phyloP scores from a whole-genome alignment of 2,329 filamentous ascomycete genomes.

The Cladophialophora yegresii region DNA sequence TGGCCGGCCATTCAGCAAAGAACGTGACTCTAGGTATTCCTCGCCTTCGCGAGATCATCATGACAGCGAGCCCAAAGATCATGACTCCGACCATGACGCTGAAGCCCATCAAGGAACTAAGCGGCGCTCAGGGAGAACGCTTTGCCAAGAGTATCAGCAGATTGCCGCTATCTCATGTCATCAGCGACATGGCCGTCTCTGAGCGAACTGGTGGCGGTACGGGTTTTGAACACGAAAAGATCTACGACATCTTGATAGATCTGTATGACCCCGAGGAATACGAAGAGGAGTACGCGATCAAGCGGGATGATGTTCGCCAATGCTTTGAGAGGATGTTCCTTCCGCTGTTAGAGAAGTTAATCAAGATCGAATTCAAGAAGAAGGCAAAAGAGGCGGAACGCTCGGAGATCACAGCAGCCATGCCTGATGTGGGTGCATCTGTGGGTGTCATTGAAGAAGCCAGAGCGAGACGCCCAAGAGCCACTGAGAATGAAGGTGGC shows the following conservation, averaged over 20 bases:
- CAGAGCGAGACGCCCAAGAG: slow-evolving; percentile 48
- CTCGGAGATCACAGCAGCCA: slow-evolving; percentile 63
- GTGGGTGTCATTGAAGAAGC: slow-evolving; percentile 59
- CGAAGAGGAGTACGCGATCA: slow-evolving; percentile 79
- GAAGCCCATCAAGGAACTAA: slow-evolving; percentile 71
- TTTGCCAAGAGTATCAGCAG: slow-evolving; percentile 93
- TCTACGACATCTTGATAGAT: slow-evolving; percentile 76
- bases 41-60: slow-evolving; percentile 92
- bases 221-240: slow-evolving; percentile 71
- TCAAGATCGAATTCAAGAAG: slow-evolving; percentile 77
- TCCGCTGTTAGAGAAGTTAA: slow-evolving; percentile 67
- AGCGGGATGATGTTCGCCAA: slow-evolving; percentile 71
- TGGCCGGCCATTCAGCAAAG: slow-evolving; percentile 96
- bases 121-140: slow-evolving; percentile 66
- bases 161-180: slow-evolving; percentile 77
- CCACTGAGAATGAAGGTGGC: slow-evolving; percentile 49
- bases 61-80: slow-evolving; percentile 90
- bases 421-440: slow-evolving; percentile 72
- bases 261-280: slow-evolving; percentile 88
- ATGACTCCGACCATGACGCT: slow-evolving; percentile 90
- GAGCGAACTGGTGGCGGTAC: slow-evolving; percentile 75
- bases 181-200: slow-evolving; percentile 77
- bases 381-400: slow-evolving; percentile 63
- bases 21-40: slow-evolving; percentile 99
- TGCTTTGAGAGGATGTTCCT: slow-evolving; percentile 82